Base-by-base conservation (phyloP, 1,284 basidiomycete genomes). In the Puccinia brachypodii region DNA sequence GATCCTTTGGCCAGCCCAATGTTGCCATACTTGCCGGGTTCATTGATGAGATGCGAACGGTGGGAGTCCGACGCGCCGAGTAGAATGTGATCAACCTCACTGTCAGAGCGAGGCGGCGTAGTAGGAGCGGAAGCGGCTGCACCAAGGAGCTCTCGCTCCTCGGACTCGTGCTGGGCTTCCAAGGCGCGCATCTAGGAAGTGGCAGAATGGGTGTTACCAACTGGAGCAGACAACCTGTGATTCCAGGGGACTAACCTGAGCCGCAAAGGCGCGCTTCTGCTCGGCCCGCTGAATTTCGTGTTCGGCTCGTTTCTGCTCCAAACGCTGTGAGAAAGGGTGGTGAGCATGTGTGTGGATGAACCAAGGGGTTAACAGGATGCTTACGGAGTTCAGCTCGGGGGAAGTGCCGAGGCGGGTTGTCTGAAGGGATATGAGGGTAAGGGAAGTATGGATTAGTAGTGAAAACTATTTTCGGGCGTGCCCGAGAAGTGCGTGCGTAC, bases 261-360 rank as follows among this genome's bases (percentile, higher is more conserved):
- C 93, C 87, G 96, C 95, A 86, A 97, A 96, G 85, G 93, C 88
- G 87, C 92, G 93, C 85, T 94, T 91, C 87, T 96, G 95, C 80
- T 93, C 87, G 66, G 88, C 88, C 84, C 94, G 93, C 87, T 94
- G 93, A 80, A 92, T 85, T 87, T 96, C 94, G 86, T 96, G 94
- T 87, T 96, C 94, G 84, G 93, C 88, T 85, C 94, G 92, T 87
- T 95, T 96, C 85, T 94, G 89, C 87, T 95, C 93, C 83, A 95
- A 91, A 84, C 93, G 92, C 93, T 96, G 87, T 83, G 38, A 56
- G 14, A 16, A 42, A 16, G 11, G 25, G 28, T 58, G 33, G 44
- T 33, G 53, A 72, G 60, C 22, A 19, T 72, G 13, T 47, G 36
- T 44, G 44, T 16, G 28, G 28, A 58, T n/a, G 56, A 47, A n/a